Conservation (phyloP, 2,329 filamentous ascomycete genomes). For the Microsporum canis region DNA sequence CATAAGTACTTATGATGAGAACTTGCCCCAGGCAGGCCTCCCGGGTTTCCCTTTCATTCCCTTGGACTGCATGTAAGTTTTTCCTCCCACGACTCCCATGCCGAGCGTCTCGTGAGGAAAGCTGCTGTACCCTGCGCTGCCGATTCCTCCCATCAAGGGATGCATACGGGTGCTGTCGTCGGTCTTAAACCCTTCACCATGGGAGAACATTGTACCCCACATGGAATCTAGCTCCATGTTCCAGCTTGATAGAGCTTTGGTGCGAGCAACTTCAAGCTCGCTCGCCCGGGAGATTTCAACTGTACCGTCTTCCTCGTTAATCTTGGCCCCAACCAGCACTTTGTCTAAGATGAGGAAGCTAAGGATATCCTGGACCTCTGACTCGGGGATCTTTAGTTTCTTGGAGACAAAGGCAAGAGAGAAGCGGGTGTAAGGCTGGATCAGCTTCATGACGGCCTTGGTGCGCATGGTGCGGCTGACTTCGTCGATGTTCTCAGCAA, state of each 20-base stretch:
- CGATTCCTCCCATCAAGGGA: constrained; percentile 20
- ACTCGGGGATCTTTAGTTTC: constrained; percentile 71
- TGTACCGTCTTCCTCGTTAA: constrained; percentile 77
- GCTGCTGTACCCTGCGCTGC: constrained; percentile 20
- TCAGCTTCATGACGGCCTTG: constrained; percentile 84
- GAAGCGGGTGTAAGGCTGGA: constrained; percentile 90
- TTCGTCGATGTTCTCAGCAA: constrained; percentile 97
- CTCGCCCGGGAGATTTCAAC: constrained; percentile 66
- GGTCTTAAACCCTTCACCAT: constrained; percentile 55
- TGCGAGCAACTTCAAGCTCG: constrained; percentile 54
- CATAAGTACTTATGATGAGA: background rate
- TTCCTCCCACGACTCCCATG: background rate
- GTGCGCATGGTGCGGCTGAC: constrained; percentile 97
- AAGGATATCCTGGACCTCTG: constrained; percentile 91
- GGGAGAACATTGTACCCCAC: constrained; percentile 61
- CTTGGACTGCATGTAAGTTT: background rate
- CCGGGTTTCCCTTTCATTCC: background rate
- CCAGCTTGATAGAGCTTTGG: constrained; percentile 62
- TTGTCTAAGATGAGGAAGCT: constrained; percentile 86
- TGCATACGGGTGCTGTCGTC: constrained; percentile 28
- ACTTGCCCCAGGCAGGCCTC: background rate
- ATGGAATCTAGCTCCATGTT: constrained; percentile 57
- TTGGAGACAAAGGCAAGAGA: constrained; percentile 76
- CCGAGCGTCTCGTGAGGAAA: background rate
- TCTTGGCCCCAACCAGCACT: constrained; percentile 64